Conservation (phyloP, 164 flowering plant genomes). For the Nymphaea thermarum region DNA sequence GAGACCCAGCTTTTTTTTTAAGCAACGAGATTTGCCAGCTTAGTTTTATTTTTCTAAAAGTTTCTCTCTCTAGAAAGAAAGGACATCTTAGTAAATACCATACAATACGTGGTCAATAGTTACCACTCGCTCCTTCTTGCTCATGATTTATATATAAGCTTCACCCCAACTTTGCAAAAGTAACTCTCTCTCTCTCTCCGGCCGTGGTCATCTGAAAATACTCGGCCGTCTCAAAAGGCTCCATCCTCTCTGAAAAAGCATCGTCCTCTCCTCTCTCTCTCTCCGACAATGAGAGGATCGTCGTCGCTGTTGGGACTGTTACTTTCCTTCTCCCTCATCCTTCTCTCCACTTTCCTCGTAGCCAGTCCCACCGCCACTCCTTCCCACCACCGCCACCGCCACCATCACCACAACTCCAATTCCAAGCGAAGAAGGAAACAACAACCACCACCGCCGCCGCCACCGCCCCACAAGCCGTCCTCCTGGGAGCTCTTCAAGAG, state of each 20-base stretch:
- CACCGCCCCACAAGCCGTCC: slow-evolving; percentile 20
- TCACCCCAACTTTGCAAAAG: too few relatives aligned
- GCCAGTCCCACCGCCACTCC: slow-evolving; percentile 47
- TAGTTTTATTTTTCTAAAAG: too few relatives aligned
- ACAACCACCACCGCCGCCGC: slow-evolving; percentile 7
- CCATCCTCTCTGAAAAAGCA: neutral
- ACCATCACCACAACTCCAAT: slow-evolving; percentile 7
- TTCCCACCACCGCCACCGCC: slow-evolving; percentile 19
- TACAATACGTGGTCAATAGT: too few relatives aligned
- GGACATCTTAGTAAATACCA: too few relatives aligned
- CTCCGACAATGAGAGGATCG: neutral
- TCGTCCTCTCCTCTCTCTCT: neutral
- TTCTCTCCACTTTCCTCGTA: slow-evolving; percentile 10
- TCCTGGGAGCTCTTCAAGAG: slow-evolving; percentile 95
- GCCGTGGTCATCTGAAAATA: too few relatives aligned
- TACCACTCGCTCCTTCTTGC: neutral
- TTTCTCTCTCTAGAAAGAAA: too few relatives aligned
- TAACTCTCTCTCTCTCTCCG: too few relatives aligned
- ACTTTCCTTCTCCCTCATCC: slow-evolving; percentile 4
- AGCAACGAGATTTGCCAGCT: too few relatives aligned
- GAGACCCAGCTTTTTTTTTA: too few relatives aligned
- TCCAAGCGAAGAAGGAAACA: slow-evolving; percentile 22
- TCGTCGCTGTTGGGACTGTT: neutral
- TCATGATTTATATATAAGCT: neutral
- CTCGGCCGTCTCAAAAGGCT: neutral